These are phyloP conservation scores for Xerocomellus chrysenteron DNA, from an alignment of 768 basidiomycete genomes.

Conservation along the genomic window DNA sequence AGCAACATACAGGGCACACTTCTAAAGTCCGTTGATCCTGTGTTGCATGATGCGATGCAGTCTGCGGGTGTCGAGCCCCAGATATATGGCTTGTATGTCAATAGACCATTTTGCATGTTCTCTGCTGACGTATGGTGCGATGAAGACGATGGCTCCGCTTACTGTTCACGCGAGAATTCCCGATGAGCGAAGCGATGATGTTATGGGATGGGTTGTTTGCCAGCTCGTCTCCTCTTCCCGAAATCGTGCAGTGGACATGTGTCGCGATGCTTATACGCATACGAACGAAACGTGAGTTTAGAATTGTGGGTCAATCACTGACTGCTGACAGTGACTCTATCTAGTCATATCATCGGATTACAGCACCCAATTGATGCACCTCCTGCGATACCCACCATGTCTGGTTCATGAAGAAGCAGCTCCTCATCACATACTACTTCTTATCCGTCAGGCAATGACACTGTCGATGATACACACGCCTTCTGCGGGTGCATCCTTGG, in stretches of 20 bases:
- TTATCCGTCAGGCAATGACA: slow-evolving; percentile 81
- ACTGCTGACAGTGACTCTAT: slow-evolving; percentile 13
- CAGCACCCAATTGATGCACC: slow-evolving; percentile 74
- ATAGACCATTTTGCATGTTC: slow-evolving; percentile 7
- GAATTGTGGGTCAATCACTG: neutral
- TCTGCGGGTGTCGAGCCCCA: slow-evolving; percentile 89
- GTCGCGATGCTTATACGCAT: slow-evolving; percentile 95
- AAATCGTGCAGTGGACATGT: slow-evolving; percentile 82
- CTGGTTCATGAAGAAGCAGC: slow-evolving; percentile 35
- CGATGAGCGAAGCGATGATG: slow-evolving; percentile 73
- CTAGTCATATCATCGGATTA: slow-evolving; percentile 87
- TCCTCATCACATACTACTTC: slow-evolving; percentile 60
- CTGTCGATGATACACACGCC: slow-evolving; percentile 74
- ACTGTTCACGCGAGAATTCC: slow-evolving; percentile 91
- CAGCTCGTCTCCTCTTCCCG: slow-evolving; percentile 67
- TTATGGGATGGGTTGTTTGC: slow-evolving; percentile 98
- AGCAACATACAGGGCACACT: slow-evolving; percentile 73
- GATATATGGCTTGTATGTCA: slow-evolving; percentile 88
- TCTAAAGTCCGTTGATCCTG: slow-evolving; percentile 76
- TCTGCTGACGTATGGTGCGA: slow-evolving; percentile 12
- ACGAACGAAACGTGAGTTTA: slow-evolving; percentile 77
- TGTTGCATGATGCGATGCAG: slow-evolving; percentile 73
- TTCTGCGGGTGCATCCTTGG: slow-evolving; percentile 71
- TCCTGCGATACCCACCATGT: slow-evolving; percentile 79
- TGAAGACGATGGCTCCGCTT: slow-evolving; percentile 89